Evolutionary conservation across 257 asterid species (phyloP), one percentile per base, ranked within the genome.

Genomic region (Prunella vulgaris): DNA sequence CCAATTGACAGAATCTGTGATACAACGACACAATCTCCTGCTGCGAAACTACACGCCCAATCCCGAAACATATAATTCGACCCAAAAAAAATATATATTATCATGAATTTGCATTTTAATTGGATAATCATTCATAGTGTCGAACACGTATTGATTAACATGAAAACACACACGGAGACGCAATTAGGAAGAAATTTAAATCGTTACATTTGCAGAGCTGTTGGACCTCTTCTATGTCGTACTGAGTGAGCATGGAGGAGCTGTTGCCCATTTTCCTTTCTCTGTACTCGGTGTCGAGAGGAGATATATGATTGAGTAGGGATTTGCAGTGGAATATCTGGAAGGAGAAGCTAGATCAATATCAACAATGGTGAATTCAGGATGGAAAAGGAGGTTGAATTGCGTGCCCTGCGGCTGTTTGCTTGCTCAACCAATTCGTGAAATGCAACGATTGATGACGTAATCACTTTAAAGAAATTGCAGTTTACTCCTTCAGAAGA

Each of bases 151-250:
- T 15, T 15, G 66, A 5, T 1, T 40, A 17, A 18, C 1, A 21
- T 22, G 5, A 30, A 3, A 28, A 24, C 35, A 21, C 24, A 28
- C 67, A 64, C 56, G 33, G 0, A 18, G 10, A 70, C 56, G 20
- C 25, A 53, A 52, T 52, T 10, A 25, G 20, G 15, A 33, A 14
- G 46, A 74, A 57, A 60, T 63, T 0, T 35, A 68, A 65, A 10
- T 17, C 5, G 5, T 67, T 76, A 88, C 96, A 88, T 14, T 82
- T 69, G 76, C 89, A 86, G 81, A 84, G 90, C 48, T 83, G 84
- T 84, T 88, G 87, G 6, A 86, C 86, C 67, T 83, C 93, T 71
- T 86, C 96, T 52, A 86, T 88, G 81, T 84, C 96, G 74, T 86
- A 84, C 46, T 83, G 96, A 67, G 89, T 83, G 70, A 83, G 75